Conservation (phyloP, 805 yeast species). For the Priceomyces haplophilus region DNA sequence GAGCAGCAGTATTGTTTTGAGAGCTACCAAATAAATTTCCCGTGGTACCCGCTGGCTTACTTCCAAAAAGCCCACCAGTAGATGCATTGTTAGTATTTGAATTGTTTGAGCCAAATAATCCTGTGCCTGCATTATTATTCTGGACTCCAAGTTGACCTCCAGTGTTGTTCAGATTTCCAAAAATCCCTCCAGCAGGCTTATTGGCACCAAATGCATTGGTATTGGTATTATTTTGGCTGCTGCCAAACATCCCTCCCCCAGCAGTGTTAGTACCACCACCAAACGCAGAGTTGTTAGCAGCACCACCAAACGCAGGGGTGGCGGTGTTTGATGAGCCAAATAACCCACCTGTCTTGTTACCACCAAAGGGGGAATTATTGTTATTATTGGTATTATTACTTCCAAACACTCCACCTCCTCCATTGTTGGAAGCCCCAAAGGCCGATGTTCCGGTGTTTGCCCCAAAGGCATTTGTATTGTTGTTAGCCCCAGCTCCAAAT, state of each 20-base stretch:
- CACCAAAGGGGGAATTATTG: slow-evolving; percentile 35
- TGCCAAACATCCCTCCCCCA: slow-evolving; percentile 18
- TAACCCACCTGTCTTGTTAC: slow-evolving; percentile 12
- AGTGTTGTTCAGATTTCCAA: slow-evolving; percentile 17
- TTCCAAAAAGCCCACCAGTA: slow-evolving; percentile 41
- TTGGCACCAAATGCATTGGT: slow-evolving; percentile 25
- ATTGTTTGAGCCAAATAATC: slow-evolving; percentile 25
- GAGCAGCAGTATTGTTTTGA: slow-evolving; percentile 25
- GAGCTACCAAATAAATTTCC: slow-evolving; percentile 31
- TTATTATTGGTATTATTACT: slow-evolving; percentile 15
- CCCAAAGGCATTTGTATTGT: slow-evolving; percentile 29
- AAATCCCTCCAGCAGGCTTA: slow-evolving; percentile 18
- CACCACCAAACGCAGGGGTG: slow-evolving; percentile 35
- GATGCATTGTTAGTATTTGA: slow-evolving; percentile 14
- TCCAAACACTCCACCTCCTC: slow-evolving; percentile 12
- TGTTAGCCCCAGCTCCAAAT: slow-evolving; percentile 16
- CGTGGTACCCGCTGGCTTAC: slow-evolving; percentile 51
- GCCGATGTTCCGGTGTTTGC: slow-evolving; percentile 17
- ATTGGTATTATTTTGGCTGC: slow-evolving; percentile 12
- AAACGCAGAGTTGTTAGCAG: slow-evolving; percentile 18
- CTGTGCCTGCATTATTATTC: slow-evolving; percentile 16
- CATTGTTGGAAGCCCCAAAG: slow-evolving; percentile 15
- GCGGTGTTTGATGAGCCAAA: slow-evolving; percentile 9
- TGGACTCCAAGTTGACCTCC: slow-evolving; percentile 12
- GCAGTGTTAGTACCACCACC: slow-evolving; percentile 11